Evolutionary conservation across 345 rosid genomes (phyloP).

Genomic region (Eucalyptus curtisii): DNA sequence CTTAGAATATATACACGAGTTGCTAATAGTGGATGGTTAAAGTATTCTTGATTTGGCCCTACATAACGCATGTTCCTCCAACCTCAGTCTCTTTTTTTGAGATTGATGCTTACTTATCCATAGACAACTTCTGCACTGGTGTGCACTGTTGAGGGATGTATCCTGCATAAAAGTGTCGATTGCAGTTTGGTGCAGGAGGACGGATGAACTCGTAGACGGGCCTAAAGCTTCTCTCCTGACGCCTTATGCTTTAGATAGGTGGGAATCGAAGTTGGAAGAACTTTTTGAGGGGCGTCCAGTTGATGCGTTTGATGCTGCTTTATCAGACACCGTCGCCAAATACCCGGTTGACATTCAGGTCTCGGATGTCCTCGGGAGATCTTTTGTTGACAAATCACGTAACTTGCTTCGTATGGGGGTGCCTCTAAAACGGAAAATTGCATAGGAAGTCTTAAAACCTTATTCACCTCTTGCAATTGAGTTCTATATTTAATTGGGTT

Average conservation of each 20-base stretch:
- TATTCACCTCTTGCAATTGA: background rate
- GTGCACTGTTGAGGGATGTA: constrained; percentile 5
- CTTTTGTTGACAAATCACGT: background rate
- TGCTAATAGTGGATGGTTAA: background rate
- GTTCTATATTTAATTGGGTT: background rate
- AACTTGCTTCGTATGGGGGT: background rate
- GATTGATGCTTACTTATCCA: background rate
- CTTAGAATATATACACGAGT: background rate
- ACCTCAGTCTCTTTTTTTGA: background rate
- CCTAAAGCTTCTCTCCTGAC: constrained; percentile 86
- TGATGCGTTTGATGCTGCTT: constrained; percentile 82
- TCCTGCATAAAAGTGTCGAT: constrained; percentile 74
- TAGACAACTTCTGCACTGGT: background rate
- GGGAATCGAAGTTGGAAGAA: constrained; percentile 83
- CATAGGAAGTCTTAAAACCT: background rate
- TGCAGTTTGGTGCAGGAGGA: constrained; percentile 48
- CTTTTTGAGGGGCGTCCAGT: constrained; percentile 66
- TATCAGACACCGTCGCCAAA: constrained; percentile 58
- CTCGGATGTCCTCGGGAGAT: background rate
- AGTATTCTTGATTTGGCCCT: background rate
- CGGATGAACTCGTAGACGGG: constrained; percentile 66
- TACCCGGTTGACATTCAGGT: constrained; percentile 90
- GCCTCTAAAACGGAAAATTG: background rate
- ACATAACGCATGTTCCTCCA: background rate
- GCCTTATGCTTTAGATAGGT: constrained; percentile 67